phyloP scores from a whole-genome alignment of 768 basidiomycete genomes.

The Lactarius hengduanensis region DNA sequence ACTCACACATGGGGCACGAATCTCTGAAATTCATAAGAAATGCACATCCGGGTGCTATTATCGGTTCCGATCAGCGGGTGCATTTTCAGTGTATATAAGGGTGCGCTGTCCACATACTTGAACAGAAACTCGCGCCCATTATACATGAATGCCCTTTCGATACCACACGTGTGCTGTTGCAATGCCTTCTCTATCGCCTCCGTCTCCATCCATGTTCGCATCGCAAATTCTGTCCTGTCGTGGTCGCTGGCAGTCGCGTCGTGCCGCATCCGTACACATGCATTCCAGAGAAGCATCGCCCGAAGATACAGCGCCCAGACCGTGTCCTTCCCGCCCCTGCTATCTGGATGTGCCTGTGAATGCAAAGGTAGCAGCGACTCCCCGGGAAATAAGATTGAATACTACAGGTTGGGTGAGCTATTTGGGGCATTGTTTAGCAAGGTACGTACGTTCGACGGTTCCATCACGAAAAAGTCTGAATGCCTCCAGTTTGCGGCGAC shows the following conservation, averaged over 20 bases:
- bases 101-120: conserved; percentile 50
- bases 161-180: conserved; percentile 60
- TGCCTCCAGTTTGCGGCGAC: conserved; percentile 40
- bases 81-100: conserved; percentile 12
- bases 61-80: conserved; percentile 20
- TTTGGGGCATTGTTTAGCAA: not conserved
- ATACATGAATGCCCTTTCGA: conserved; percentile 67
- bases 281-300: conserved; percentile 69
- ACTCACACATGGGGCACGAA: conserved; percentile 58
- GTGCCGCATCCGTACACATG: conserved; percentile 59
- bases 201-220: conserved; percentile 68
- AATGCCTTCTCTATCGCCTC: conserved; percentile 63
- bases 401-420: conserved; percentile 40
- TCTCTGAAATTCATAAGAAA: conserved; percentile 66
- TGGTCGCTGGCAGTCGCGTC: conserved; percentile 43
- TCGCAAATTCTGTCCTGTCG: conserved; percentile 60
- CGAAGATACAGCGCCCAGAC: conserved; percentile 76
- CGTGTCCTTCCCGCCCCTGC: conserved; percentile 54
- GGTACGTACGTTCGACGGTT: conserved; percentile 64
- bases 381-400: conserved; percentile 73
- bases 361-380: conserved; percentile 48
- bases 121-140: conserved; percentile 73
- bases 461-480: conserved; percentile 54
- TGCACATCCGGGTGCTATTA: conserved; percentile 62
- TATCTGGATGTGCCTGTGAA: conserved; percentile 32